Percentiles rank a stretch among this genome's conserved stretches.
Conservation (phyloP, 2,329 filamentous ascomycete genomes). For the Monilinia fructigena region DNA sequence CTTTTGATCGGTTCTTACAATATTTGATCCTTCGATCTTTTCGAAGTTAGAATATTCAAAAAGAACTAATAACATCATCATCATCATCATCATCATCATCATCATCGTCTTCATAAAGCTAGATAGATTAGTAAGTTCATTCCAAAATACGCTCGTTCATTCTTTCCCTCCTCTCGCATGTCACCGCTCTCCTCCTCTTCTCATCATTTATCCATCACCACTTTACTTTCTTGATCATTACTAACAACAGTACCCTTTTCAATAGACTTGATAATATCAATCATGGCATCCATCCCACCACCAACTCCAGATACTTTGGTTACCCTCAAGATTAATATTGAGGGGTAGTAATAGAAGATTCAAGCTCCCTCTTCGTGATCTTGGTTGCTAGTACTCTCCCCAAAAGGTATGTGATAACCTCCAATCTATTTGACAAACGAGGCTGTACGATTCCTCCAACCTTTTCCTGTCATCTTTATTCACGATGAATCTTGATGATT, state of each 20-base stretch:
- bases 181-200: not conserved
- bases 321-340: constrained; percentile 79
- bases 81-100: no score
- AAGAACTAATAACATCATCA: not conserved
- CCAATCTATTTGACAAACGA: constrained; percentile 23
- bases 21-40: constrained; percentile 9
- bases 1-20: constrained; percentile 8
- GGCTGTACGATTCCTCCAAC: constrained; percentile 28
- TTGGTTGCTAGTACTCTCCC: constrained; percentile 71
- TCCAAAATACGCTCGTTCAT: not conserved
- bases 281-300: constrained; percentile 38
- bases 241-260: not conserved
- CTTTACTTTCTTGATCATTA: not conserved
- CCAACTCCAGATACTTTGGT: constrained; percentile 66
- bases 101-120: not conserved
- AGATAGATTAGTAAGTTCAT: not conserved
- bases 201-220: not conserved
- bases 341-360: constrained; percentile 74
- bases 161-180: not conserved
- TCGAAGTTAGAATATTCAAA: not conserved
- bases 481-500: constrained; percentile 8
- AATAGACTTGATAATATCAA: constrained; percentile 21
- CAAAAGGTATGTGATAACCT: constrained; percentile 66
- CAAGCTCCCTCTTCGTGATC: constrained; percentile 85
- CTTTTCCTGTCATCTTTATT: not conserved